Evolutionary conservation across 179 eudicot species (phyloP), one percentile per base, ranked within the genome.

Genomic region (Sideroxylon spinosum): DNA sequence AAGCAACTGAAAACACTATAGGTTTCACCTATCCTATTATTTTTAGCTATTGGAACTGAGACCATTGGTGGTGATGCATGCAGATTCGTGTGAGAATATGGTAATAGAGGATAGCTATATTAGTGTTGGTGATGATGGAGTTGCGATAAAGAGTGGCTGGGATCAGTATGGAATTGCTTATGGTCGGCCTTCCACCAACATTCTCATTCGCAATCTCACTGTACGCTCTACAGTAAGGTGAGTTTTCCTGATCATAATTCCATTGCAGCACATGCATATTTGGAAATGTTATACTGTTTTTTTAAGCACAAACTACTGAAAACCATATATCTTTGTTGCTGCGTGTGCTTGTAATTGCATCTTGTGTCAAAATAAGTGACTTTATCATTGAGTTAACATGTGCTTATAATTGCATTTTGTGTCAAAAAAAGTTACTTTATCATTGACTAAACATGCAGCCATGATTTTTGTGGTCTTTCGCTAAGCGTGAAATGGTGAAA

Each of bases 71-170:
- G 48, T 29, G 50, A 46, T 12, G 25, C n/a, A 19, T 79, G 80
- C 98, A 95, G 98, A 95, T 88, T 95, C 98, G 16, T 95, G 98
- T 77, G 91, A 90, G 79, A 93, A 93, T 83, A 86, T 95, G 98
- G 82, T 93, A 64, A 93, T 95, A 68, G 98, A 95, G 86, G 90
- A 95, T 82, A 82, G 98, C 82, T 95, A 95, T 82, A 95, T 95
- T 68, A 91, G 98, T 69, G 98, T 93, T 53, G 98, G 98, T n/a
- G 98, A 95, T 56, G 98, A 95, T 86, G 97, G 83, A 73, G 86
- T 95, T 78, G 98, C 98, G 66, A 95, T 95, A 81, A 95, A 95
- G 87, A 95, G 98, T 79, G 98, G 98, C 28, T 95, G 98, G 98
- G 98, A 95, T 86, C 98, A 95, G 79, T 95, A 90, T 68, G 98